Evolutionary conservation across 208 protist species (phyloP), one percentile per base, ranked within the genome.

Genomic region (Endotrypanum monterogeii): DNA sequence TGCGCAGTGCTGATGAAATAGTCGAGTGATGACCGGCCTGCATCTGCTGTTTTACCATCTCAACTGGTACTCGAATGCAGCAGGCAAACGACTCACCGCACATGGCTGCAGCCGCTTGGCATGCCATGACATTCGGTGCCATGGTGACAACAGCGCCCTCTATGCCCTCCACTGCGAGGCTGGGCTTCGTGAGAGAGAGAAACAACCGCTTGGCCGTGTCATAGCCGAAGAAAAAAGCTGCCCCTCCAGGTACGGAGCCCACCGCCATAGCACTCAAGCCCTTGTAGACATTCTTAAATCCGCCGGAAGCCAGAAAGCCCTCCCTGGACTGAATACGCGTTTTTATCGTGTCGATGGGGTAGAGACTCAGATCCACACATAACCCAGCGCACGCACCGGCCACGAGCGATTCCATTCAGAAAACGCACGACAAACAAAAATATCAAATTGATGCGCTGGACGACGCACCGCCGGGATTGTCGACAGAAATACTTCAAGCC

Each of bases 321-420:
- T 87, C 58, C 48, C 85, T 88, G 1, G 88, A 88, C 78, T 98
- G 96, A 20, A 97, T 76, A 14, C 96, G 91, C 32, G 95, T 98
- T 74, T 98, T 98, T 51, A 98, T 67, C 0, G 96, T 98, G 82
- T 98, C 96, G 50, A 98, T 89, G 0, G 96, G 96, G 67, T 94
- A 98, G 20, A 98, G 87, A 20, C 82, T 93, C 11, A 97, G 46
- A 72, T 98, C 96, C 14, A 98, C 94, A 20, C 88, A 81, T 9
- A 96, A 73, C 35, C 96, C 96, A 0, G 95, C 96, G 12, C 85
- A 75, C 3, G 91, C 94, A 55, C 96, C 96, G 1, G 93, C 89
- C 9, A 92, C 48, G 1, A 97, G 76, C 9, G 88, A 95, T 35
- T 96, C 89, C 91, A 96, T 94, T 28, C 32, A 3, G 14, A 14